These are phyloP conservation scores for Trichoderma virens DNA, from an alignment of 495 filamentous ascomycete genomes.

Conservation along the genomic window DNA sequence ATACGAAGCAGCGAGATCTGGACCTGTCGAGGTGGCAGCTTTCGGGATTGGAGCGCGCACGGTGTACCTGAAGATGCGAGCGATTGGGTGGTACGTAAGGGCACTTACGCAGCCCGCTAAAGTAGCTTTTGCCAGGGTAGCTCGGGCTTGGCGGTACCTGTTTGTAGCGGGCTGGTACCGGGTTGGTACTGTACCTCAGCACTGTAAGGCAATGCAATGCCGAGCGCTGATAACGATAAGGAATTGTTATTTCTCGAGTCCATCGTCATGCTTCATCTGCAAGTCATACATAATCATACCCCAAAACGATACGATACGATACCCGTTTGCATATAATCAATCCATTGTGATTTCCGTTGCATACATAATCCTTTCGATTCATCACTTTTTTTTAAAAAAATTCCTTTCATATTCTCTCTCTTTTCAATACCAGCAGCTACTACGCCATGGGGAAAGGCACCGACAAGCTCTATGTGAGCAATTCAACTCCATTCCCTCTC, in stretches of 20 bases:
- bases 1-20: neutral
- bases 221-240: conserved; percentile 2
- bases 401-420: neutral
- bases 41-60: neutral
- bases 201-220: neutral
- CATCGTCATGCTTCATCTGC: neutral
- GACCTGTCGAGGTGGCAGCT: neutral
- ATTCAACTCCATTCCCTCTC: neutral
- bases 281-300: neutral
- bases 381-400: neutral
- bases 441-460: conserved; percentile 60
- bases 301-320: neutral
- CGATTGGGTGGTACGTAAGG: neutral
- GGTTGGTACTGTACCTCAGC: too few relatives aligned
- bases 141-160: neutral
- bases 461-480: conserved; percentile 35
- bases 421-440: neutral
- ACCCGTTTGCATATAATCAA: neutral
- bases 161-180: neutral
- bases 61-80: conserved; percentile 3
- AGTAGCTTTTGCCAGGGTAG: neutral
- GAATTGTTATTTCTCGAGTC: neutral
- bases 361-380: neutral
- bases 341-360: neutral
- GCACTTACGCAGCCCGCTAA: neutral